Conservation (phyloP, 345 rosid genomes). For the Viola odorata region DNA sequence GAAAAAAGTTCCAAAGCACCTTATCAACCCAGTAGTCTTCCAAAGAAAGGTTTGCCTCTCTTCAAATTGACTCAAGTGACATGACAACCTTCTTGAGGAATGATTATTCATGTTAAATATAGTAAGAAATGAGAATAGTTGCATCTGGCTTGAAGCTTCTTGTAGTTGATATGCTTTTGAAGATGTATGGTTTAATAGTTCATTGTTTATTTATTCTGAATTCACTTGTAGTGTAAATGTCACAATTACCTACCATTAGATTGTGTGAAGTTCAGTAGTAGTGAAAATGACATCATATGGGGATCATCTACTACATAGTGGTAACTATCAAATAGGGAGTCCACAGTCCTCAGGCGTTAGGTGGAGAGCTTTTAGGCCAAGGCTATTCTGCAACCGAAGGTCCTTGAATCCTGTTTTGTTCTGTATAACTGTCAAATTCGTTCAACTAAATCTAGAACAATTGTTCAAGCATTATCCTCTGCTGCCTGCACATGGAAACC, state of each 20-base stretch:
- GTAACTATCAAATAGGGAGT: too few species aligned
- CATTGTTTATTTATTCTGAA: background rate
- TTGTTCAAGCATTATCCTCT: background rate
- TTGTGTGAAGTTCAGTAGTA: constrained; percentile 1
- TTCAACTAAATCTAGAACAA: background rate
- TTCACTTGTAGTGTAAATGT: background rate
- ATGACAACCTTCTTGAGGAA: background rate
- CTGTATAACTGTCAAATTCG: background rate
- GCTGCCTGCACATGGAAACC: background rate
- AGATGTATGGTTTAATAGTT: too few species aligned
- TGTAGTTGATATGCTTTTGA: background rate
- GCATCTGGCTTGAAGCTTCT: background rate
- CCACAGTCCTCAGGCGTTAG: background rate
- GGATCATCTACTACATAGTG: too few species aligned
- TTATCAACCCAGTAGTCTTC: constrained; percentile 20
- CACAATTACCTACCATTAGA: background rate
- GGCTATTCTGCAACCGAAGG: background rate
- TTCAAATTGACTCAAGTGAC: background rate
- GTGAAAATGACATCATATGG: background rate
- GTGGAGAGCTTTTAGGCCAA: constrained; percentile 1
- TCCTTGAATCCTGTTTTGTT: background rate
- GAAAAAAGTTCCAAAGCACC: constrained; percentile 18
- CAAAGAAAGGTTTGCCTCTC: constrained; percentile 29
- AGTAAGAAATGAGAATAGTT: background rate
- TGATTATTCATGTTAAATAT: background rate